These are phyloP conservation scores for Talaromyces sp. DNA, from an alignment of 2,329 filamentous ascomycete genomes.

Conservation along the genomic window DNA sequence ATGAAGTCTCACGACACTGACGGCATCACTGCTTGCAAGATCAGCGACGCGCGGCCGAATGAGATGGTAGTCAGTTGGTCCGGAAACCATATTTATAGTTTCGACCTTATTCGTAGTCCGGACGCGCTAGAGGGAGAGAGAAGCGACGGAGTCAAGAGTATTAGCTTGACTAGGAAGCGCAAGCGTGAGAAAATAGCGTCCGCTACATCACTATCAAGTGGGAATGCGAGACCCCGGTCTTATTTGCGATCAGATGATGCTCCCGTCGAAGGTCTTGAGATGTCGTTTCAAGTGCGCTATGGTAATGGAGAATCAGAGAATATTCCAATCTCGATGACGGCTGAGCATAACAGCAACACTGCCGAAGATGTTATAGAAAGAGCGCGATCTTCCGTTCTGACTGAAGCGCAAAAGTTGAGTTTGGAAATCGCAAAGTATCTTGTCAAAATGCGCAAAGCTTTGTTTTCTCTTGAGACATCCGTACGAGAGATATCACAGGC, in stretches of 20 bases:
- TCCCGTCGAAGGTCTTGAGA: slow-evolving; percentile 36
- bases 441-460: slow-evolving; percentile 52
- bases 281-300: slow-evolving; percentile 56
- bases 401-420: slow-evolving; percentile 51
- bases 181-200: slow-evolving; percentile 53
- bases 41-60: slow-evolving; percentile 65
- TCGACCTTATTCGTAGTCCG: slow-evolving; percentile 59
- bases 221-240: slow-evolving; percentile 43
- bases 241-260: slow-evolving; percentile 46
- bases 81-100: slow-evolving; percentile 63
- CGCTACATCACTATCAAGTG: slow-evolving; percentile 42
- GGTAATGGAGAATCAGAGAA: slow-evolving; percentile 59
- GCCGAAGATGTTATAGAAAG: slow-evolving; percentile 37
- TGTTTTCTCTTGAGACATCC: slow-evolving; percentile 51
- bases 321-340: slow-evolving; percentile 45
- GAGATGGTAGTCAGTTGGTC: slow-evolving; percentile 68
- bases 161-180: slow-evolving; percentile 50
- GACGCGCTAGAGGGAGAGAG: slow-evolving; percentile 49
- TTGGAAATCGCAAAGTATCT: slow-evolving; percentile 55
- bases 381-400: slow-evolving; percentile 47
- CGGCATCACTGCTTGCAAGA: slow-evolving; percentile 67
- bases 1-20: slow-evolving; percentile 45
- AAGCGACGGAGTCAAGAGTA: slow-evolving; percentile 28
- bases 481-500: slow-evolving; percentile 30
- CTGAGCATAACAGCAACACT: slow-evolving; percentile 23